Base-by-base conservation (phyloP, 768 basidiomycete genomes). In the Termitomyces sp. region DNA sequence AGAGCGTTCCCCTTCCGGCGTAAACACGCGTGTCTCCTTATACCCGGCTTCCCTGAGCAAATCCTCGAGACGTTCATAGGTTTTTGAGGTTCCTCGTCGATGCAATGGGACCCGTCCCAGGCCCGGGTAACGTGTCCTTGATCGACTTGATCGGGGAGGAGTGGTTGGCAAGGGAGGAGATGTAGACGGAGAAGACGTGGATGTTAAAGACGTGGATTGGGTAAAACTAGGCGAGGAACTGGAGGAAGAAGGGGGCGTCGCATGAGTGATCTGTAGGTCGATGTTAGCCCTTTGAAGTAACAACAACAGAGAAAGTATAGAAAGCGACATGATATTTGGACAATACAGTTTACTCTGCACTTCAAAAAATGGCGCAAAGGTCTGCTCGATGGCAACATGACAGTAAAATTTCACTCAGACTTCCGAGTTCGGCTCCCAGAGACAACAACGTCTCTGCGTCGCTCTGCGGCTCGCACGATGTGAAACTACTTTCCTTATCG, bases 1-100 rank as follows among this genome's bases (percentile, higher is more conserved):
- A 40, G 81, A 45, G 44, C 49, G 79, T 58, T 92, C 90, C 4
- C 79, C 75, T 70, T 94, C 91, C 8, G 94, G 93, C 0, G 94
- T 94, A 65, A 91, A 90, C 12, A 97, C 80, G 44, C 93, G 82
- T 3, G 92, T 94, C 67, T 96, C 94, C 69, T 92, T 93, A 77
- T 94, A 95, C 2, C 94, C 94, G 1, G 92, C 92, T 68, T 93
- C 89, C 51, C 83, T 78, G 28, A 97, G 78, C 18, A 97, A 77
- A 72, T 94, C 91, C 62, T 94, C 94, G 20, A 96, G 79, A 6
- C 84, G 79, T 63, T 94, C 92, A 62, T 92, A 94, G 4, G 84
- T 90, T 61, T 81, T 83, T 2, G 90, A 91, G 20, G 83, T 92
- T 1, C 91, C 91, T 56, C 90, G 77, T 24, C 88, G 80, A 67